Percentiles rank a stretch among this genome's conserved stretches.
Conservation (phyloP, 1,139 yeast genomes). For the Blastobotrys elegans region DNA sequence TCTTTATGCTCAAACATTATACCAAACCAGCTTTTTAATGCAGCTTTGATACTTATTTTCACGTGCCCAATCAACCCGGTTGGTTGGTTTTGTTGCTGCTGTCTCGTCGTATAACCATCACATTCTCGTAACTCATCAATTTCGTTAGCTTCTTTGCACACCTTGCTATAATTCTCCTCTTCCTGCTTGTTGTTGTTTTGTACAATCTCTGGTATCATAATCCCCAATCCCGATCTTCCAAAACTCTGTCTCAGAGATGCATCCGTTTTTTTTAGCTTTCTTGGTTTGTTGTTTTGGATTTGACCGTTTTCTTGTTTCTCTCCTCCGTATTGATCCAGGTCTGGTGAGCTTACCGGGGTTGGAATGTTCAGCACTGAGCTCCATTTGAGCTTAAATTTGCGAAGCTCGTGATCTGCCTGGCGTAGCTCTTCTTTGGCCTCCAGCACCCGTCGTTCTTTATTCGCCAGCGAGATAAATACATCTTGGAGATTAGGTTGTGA, state of each 20-base stretch:
- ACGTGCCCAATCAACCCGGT: neutral
- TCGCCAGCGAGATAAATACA: conserved; percentile 33
- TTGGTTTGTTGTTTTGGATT: neutral
- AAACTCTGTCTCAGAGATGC: conserved; percentile 6
- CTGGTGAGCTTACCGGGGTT: conserved; percentile 6
- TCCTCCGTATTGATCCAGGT: neutral
- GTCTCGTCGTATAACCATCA: neutral
- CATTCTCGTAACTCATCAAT: conserved; percentile 5
- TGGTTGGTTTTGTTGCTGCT: neutral
- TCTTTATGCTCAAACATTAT: neutral
- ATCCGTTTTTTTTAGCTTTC: neutral
- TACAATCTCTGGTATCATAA: conserved; percentile 8
- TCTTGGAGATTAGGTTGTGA: conserved; percentile 31
- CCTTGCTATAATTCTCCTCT: conserved; percentile 5
- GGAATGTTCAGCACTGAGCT: conserved; percentile 22
- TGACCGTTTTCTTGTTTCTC: neutral
- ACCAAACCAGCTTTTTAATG: conserved; percentile 1
- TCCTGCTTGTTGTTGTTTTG: neutral
- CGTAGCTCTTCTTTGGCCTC: conserved; percentile 33
- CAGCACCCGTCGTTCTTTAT: conserved; percentile 35
- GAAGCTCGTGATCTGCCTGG: conserved; percentile 28
- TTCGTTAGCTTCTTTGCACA: conserved; percentile 8
- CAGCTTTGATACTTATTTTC: neutral
- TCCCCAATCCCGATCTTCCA: conserved; percentile 4
- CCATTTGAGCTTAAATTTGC: conserved; percentile 25